Conservation (phyloP, 2,329 filamentous ascomycete species). For the Shiraia bambusicola region DNA sequence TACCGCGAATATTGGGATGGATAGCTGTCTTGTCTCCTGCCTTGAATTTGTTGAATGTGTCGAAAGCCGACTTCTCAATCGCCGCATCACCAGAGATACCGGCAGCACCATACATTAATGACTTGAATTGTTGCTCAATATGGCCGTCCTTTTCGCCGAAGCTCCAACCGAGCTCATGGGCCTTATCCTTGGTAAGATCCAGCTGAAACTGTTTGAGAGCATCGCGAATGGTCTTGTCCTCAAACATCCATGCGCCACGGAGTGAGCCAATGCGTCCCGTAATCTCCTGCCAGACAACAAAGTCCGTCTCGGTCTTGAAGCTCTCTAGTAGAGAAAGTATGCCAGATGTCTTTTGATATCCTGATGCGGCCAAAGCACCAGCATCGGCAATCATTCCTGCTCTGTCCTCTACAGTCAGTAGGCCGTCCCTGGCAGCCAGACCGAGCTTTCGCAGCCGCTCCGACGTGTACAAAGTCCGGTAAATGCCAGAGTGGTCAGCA, state of each 20-base stretch:
- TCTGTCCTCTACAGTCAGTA: conserved; percentile 84
- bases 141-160: conserved; percentile 85
- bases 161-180: conserved; percentile 84
- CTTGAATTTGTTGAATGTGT: conserved; percentile 86
- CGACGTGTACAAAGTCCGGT: conserved; percentile 83
- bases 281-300: conserved; percentile 94
- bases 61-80: conserved; percentile 77
- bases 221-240: conserved; percentile 71
- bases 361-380: conserved; percentile 82
- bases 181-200: conserved; percentile 73
- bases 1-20: conserved; percentile 86
- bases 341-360: conserved; percentile 91
- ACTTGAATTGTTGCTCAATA: conserved; percentile 92
- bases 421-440: conserved; percentile 75
- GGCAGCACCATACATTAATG: conserved; percentile 81
- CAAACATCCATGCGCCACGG: conserved; percentile 84
- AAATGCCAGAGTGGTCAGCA: conserved; percentile 89
- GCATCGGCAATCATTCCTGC: conserved; percentile 92
- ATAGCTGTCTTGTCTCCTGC: conserved; percentile 77
- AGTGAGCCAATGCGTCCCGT: conserved; percentile 75
- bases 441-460: conserved; percentile 86
- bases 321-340: conserved; percentile 81
- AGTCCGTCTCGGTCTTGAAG: conserved; percentile 79
- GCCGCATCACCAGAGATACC: conserved; percentile 77
- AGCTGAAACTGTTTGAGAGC: conserved; percentile 82